Percentiles rank a stretch among this genome's conserved stretches.
phyloP scores from a whole-genome alignment of 768 basidiomycete species.

The Trametes cingulata region DNA sequence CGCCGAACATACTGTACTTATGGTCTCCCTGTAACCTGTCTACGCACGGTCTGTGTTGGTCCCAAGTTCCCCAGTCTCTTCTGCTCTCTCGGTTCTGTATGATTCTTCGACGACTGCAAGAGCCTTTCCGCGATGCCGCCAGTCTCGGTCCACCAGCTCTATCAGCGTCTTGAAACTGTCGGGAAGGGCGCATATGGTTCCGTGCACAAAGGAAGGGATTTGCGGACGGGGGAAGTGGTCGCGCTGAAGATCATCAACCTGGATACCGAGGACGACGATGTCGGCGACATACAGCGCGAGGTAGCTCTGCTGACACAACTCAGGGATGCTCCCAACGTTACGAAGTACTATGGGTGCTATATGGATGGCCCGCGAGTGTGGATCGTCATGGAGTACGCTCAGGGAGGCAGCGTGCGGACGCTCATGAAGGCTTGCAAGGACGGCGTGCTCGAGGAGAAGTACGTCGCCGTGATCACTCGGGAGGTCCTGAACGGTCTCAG shows the following conservation, averaged over 20 bases:
- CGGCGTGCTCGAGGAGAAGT: slow-evolving; percentile 83
- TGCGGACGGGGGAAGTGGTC: slow-evolving; percentile 82
- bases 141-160: slow-evolving; percentile 74
- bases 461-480: slow-evolving; percentile 81
- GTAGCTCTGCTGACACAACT: slow-evolving; percentile 90
- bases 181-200: slow-evolving; percentile 97
- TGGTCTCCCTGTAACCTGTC: no score
- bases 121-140: slow-evolving; percentile 39
- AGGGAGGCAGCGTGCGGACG: slow-evolving; percentile 91
- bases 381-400: slow-evolving; percentile 98
- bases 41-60: no score
- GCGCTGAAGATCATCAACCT: slow-evolving; percentile 99
- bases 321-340: slow-evolving; percentile 87
- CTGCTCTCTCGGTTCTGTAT: not conserved
- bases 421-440: slow-evolving; percentile 86
- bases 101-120: not conserved
- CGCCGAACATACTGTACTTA: no score
- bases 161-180: slow-evolving; percentile 85
- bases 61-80: no score
- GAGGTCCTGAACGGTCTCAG: slow-evolving; percentile 86
- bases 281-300: slow-evolving; percentile 94
- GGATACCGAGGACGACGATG: slow-evolving; percentile 95
- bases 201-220: slow-evolving; percentile 88
- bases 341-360: slow-evolving; percentile 95
- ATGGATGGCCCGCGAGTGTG: slow-evolving; percentile 95